Evolutionary conservation across 768 basidiomycete genomes (phyloP).

Genomic region (Sporobolomyces roseus): DNA sequence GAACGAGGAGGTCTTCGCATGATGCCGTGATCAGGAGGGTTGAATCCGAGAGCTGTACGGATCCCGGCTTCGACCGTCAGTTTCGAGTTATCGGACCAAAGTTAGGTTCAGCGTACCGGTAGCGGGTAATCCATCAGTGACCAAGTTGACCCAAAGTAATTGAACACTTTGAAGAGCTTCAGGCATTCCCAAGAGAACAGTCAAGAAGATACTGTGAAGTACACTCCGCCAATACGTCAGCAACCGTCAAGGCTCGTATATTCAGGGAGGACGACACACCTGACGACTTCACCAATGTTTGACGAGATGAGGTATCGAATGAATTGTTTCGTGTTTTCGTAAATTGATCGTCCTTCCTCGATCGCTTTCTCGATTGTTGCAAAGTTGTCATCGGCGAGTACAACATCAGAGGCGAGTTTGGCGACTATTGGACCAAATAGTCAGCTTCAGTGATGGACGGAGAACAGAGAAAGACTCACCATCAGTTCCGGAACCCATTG

Average conservation of each 20-base stretch:
- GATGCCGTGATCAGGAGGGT: constrained; percentile 84
- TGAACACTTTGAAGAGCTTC: constrained; percentile 97
- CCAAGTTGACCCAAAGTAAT: constrained; percentile 96
- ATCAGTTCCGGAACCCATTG: constrained; percentile 98
- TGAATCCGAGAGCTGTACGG: constrained; percentile 95
- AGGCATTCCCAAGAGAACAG: constrained; percentile 97
- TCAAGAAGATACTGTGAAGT: constrained; percentile 82
- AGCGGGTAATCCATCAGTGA: constrained; percentile 88
- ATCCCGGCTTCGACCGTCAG: too few species aligned
- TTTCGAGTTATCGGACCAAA: background rate
- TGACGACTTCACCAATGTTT: constrained; percentile 93
- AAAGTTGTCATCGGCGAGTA: constrained; percentile 94
- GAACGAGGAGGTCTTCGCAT: constrained; percentile 92
- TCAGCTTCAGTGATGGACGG: background rate
- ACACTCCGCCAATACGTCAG: background rate
- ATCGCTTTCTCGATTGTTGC: constrained; percentile 94
- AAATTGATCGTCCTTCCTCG: constrained; percentile 94
- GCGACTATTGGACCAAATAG: constrained; percentile 56
- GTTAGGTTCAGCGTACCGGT: constrained; percentile 55
- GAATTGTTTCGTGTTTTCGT: constrained; percentile 99
- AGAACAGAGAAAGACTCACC: constrained; percentile 24
- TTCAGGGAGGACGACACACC: constrained; percentile 20
- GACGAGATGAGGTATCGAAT: constrained; percentile 96
- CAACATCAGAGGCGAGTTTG: constrained; percentile 97
- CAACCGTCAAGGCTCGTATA: background rate